phyloP scores from a whole-genome alignment of 202 grass and related monocot species.

The Saccharum hybrid region DNA sequence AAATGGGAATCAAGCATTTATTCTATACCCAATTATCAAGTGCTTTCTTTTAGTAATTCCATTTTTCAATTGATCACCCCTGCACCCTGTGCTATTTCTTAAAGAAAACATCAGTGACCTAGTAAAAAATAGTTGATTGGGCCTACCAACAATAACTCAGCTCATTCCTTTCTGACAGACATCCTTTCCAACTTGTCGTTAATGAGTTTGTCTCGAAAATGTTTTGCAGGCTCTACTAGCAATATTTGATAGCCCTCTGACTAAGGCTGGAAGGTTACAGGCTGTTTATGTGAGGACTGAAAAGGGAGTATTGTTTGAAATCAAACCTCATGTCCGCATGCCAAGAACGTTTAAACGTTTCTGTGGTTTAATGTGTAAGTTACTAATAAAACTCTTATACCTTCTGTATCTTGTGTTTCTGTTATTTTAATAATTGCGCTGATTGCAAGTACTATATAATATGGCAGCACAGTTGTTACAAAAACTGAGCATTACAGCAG shows the following conservation, averaged over 20 bases:
- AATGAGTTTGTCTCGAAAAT: neutral
- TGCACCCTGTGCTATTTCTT: neutral
- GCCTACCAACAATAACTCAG: neutral
- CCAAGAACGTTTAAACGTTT: conserved; percentile 90
- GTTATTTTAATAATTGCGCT: conserved; percentile 19
- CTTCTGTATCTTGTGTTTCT: conserved; percentile 15
- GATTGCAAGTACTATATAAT: conserved; percentile 32
- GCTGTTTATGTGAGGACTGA: conserved; percentile 95
- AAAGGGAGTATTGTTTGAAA: conserved; percentile 90
- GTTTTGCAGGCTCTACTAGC: conserved; percentile 77
- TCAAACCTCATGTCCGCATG: conserved; percentile 90
- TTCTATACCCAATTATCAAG: neutral
- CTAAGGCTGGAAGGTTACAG: conserved; percentile 87
- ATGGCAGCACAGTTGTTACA: conserved; percentile 86
- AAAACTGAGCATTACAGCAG: conserved; percentile 91
- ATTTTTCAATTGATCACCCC: neutral
- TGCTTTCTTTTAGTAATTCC: neutral
- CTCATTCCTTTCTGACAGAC: neutral
- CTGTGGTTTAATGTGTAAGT: conserved; percentile 96
- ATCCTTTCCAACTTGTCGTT: neutral
- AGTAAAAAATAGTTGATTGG: neutral
- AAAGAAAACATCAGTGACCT: neutral
- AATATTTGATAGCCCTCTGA: conserved; percentile 94
- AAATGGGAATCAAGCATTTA: too few species aligned
- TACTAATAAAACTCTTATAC: conserved; percentile 8